Evolutionary conservation across 805 yeast genomes (phyloP).

Genomic region (Suhomyces xylopsoci): DNA sequence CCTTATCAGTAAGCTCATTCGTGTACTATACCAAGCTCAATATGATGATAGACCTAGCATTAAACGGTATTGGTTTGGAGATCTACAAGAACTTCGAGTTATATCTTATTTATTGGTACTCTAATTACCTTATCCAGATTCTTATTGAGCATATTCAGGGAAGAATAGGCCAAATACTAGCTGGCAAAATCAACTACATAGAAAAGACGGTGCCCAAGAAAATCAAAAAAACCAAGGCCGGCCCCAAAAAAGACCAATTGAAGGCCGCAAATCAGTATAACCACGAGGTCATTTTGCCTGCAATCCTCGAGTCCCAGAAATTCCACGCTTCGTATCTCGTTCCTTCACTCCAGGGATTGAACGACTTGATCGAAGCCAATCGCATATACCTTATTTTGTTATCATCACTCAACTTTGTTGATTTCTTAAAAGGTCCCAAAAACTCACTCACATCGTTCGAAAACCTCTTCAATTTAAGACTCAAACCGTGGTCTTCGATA

Average conservation of each 20-base stretch:
- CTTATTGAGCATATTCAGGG: slow-evolving; percentile 44
- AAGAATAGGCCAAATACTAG: slow-evolving; percentile 30
- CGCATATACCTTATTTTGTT: slow-evolving; percentile 16
- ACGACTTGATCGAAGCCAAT: slow-evolving; percentile 19
- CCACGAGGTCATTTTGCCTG: slow-evolving; percentile 33
- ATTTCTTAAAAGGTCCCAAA: slow-evolving; percentile 25
- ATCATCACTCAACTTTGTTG: slow-evolving; percentile 17
- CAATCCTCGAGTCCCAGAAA: slow-evolving; percentile 23
- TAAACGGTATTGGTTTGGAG: slow-evolving; percentile 74
- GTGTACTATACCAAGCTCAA: slow-evolving; percentile 62
- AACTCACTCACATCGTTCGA: slow-evolving; percentile 20
- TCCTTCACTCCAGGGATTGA: slow-evolving; percentile 15
- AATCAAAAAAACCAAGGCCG: slow-evolving; percentile 48
- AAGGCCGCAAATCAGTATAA: slow-evolving; percentile 23
- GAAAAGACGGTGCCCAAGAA: slow-evolving; percentile 35
- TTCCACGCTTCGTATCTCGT: slow-evolving; percentile 21
- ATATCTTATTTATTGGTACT: slow-evolving; percentile 66
- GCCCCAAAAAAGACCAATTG: slow-evolving; percentile 45
- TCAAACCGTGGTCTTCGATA: slow-evolving; percentile 77
- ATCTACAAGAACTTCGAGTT: slow-evolving; percentile 71
- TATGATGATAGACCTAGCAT: slow-evolving; percentile 67
- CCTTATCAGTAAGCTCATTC: slow-evolving; percentile 70
- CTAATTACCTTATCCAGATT: slow-evolving; percentile 44
- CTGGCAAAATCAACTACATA: slow-evolving; percentile 32
- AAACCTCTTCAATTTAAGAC: slow-evolving; percentile 44